A percentile compares a stretch with the other conserved stretches of the same genome.
phyloP scores from a whole-genome alignment of 164 flowering plant genomes.

The Amborella trichopoda region DNA sequence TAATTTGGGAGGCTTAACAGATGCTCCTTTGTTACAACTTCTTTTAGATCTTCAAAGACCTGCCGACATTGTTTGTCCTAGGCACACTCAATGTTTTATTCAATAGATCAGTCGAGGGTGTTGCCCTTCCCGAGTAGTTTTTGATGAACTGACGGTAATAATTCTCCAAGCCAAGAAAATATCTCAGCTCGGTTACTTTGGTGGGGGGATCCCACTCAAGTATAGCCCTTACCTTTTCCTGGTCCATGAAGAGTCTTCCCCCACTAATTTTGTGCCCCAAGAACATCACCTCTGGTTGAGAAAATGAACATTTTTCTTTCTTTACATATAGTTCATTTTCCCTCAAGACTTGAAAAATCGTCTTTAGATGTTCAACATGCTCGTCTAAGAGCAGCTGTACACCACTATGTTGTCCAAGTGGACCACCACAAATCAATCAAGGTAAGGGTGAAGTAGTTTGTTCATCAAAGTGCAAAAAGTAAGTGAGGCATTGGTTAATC shows the following conservation, averaged over 20 bases:
- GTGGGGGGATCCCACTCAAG: not conserved
- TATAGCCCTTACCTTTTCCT: not conserved
- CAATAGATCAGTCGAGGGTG: not conserved
- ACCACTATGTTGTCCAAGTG: constrained; percentile 1
- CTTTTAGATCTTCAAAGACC: not conserved
- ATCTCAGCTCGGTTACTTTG: not conserved
- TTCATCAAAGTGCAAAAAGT: constrained; percentile 1
- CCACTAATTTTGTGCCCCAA: not conserved
- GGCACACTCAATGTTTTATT: not conserved
- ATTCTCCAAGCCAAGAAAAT: not conserved
- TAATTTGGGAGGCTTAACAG: not conserved
- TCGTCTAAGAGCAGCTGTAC: not conserved
- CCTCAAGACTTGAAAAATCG: not conserved
- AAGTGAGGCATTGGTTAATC: not conserved
- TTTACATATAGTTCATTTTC: not conserved
- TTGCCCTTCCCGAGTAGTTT: not conserved
- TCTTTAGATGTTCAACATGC: not conserved
- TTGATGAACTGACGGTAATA: not conserved
- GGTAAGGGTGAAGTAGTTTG: not conserved
- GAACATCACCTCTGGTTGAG: not conserved
- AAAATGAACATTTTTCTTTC: not conserved
- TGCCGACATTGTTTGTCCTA: not conserved
- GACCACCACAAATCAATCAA: not conserved
- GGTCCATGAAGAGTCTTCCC: not conserved
- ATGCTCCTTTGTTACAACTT: not conserved